A percentile compares a stretch with the other conserved stretches of the same genome.
Evolutionary conservation across 805 yeast genomes (phyloP).

Genomic region (Candida silvicultrix): DNA sequence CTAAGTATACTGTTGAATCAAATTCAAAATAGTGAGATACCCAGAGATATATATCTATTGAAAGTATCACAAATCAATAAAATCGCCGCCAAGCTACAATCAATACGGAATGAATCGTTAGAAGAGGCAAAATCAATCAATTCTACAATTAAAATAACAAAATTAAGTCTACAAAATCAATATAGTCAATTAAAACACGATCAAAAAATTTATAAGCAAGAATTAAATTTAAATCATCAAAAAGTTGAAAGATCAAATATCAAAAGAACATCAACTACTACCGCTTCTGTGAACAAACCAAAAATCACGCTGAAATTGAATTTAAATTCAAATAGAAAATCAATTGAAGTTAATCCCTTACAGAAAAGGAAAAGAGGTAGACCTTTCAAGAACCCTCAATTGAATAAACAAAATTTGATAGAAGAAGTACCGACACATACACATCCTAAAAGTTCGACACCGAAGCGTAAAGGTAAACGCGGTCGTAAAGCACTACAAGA

Average conservation of each 20-base stretch:
- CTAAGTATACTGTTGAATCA: slow-evolving; percentile 11
- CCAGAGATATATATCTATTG: slow-evolving; percentile 5
- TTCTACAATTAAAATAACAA: slow-evolving; percentile 17
- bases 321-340: slow-evolving; percentile 2
- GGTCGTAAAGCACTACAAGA: not conserved
- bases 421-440: too few species aligned
- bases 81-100: slow-evolving; percentile 13
- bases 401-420: too few species aligned
- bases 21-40: slow-evolving; percentile 6
- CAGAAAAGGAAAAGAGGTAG: slow-evolving; percentile 1
- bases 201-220: slow-evolving; percentile 17
- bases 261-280: slow-evolving; percentile 6
- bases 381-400: slow-evolving; percentile 1
- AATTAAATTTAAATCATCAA: slow-evolving; percentile 14
- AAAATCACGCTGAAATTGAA: slow-evolving; percentile 10
- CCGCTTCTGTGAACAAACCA: slow-evolving; percentile 1
- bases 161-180: slow-evolving; percentile 15
- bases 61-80: not conserved
- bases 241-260: slow-evolving; percentile 15
- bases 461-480: not conserved
- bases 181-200: slow-evolving; percentile 21
- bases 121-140: slow-evolving; percentile 22
- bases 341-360: not conserved
- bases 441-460: too few species aligned
- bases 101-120: slow-evolving; percentile 23